These are phyloP conservation scores for Rhizophora mangle DNA, from an alignment of 345 rosid genomes.

Conservation along the genomic window DNA sequence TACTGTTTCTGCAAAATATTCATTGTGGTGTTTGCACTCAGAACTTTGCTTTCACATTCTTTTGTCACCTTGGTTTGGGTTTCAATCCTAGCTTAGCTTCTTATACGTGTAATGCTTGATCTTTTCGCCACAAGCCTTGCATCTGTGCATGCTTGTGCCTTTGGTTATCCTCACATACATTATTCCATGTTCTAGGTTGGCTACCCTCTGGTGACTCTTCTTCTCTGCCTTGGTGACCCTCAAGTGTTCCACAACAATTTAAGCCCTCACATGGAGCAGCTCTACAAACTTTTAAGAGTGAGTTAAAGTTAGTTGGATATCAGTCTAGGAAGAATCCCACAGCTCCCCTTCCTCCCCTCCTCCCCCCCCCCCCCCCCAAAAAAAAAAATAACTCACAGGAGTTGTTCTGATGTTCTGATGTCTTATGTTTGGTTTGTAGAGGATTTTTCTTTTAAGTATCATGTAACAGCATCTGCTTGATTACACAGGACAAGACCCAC, in stretches of 20 bases:
- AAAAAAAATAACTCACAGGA: not conserved
- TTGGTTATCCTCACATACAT: not conserved
- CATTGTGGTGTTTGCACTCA: not conserved
- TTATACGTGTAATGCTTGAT: not conserved
- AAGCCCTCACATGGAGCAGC: conserved; percentile 94
- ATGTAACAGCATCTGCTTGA: conserved; percentile 11
- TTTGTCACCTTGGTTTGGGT: not conserved
- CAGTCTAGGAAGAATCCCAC: not conserved
- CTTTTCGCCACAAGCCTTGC: not conserved
- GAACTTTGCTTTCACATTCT: not conserved
- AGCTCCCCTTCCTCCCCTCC: too few relatives aligned
- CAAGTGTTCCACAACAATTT: conserved; percentile 77
- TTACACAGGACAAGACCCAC: conserved; percentile 90
- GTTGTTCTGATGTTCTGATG: not conserved
- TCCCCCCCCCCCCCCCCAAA: not conserved
- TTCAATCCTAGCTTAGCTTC: not conserved
- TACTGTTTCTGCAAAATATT: not conserved
- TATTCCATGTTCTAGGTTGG: conserved; percentile 63
- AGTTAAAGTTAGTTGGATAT: conserved; percentile 33
- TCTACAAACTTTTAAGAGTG: conserved; percentile 93
- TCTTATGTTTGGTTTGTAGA: not conserved
- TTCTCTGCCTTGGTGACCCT: conserved; percentile 97
- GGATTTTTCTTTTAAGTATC: not conserved
- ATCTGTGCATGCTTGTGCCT: conserved; percentile 1
- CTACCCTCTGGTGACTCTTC: conserved; percentile 96